Evolutionary conservation across 345 rosid genomes (phyloP).

Genomic region (Lepidium africanum): DNA sequence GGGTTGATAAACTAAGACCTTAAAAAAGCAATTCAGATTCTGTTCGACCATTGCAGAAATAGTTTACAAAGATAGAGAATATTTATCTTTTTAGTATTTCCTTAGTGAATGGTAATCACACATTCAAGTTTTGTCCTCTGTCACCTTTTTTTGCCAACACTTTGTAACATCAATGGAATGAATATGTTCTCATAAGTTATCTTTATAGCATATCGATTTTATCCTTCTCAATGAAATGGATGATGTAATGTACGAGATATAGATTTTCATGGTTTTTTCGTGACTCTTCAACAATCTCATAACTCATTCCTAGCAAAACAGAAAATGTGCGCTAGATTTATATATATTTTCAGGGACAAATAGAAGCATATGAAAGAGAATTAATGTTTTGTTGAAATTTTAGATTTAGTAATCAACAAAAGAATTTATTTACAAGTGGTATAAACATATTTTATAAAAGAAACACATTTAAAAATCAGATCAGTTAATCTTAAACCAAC

Average conservation of each 20-base stretch:
- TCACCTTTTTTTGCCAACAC: slow-evolving; percentile 1
- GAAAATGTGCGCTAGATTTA: too few relatives aligned
- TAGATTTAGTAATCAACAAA: too few relatives aligned
- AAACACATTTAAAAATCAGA: too few relatives aligned
- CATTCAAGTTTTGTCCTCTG: background rate
- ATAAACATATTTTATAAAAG: too few relatives aligned
- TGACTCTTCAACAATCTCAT: too few relatives aligned
- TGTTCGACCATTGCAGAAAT: background rate
- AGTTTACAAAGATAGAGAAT: slow-evolving; percentile 9
- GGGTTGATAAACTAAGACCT: background rate
- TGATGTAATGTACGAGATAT: background rate
- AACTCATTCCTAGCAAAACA: too few relatives aligned
- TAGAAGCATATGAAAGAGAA: too few relatives aligned
- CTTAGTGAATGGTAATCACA: slow-evolving; percentile 11
- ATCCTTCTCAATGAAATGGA: background rate
- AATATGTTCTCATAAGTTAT: slow-evolving; percentile 14
- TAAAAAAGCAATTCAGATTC: background rate
- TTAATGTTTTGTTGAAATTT: too few relatives aligned
- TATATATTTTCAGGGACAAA: too few relatives aligned
- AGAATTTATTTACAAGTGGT: too few relatives aligned
- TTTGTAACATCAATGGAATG: slow-evolving; percentile 25
- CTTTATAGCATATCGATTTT: background rate
- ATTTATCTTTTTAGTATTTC: slow-evolving; percentile 2
- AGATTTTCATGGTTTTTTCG: too few relatives aligned
- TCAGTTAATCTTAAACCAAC: too few relatives aligned